Conservation (phyloP, 495 filamentous ascomycete species). For the Massariosphaeria phaeospora region DNA sequence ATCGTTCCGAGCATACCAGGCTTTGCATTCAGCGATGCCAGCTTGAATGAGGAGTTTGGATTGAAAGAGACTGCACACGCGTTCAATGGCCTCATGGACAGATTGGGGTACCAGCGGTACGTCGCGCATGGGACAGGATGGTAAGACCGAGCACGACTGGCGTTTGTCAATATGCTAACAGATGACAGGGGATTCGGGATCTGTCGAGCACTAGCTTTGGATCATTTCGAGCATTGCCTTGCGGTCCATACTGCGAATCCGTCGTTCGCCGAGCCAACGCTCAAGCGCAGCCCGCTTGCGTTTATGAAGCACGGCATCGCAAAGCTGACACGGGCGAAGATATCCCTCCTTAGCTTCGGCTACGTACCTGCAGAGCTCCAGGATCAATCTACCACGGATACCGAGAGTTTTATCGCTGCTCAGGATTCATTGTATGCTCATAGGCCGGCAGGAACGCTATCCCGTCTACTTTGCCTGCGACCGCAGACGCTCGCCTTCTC, state of each 20-base stretch:
- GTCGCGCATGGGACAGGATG: slow-evolving; percentile 39
- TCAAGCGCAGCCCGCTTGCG: slow-evolving; percentile 27
- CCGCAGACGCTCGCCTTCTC: slow-evolving; percentile 40
- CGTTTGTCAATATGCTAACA: slow-evolving; percentile 12
- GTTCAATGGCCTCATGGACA: slow-evolving; percentile 39
- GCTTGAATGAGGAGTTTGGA: slow-evolving; percentile 34
- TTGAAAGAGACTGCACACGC: slow-evolving; percentile 34
- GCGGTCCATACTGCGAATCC: slow-evolving; percentile 41
- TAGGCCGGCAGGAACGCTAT: slow-evolving; percentile 4
- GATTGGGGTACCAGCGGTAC: slow-evolving; percentile 39
- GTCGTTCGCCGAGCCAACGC: slow-evolving; percentile 30
- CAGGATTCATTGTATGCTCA: neutral
- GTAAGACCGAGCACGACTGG: slow-evolving; percentile 26
- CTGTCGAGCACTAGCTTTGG: slow-evolving; percentile 39
- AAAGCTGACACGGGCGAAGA: slow-evolving; percentile 25
- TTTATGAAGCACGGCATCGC: slow-evolving; percentile 35
- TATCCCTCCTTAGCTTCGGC: slow-evolving; percentile 35
- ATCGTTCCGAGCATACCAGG: slow-evolving; percentile 41
- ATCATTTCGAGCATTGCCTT: slow-evolving; percentile 31
- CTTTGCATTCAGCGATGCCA: slow-evolving; percentile 42
- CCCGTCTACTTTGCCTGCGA: slow-evolving; percentile 27
- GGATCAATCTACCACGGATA: neutral
- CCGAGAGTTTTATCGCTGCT: neutral
- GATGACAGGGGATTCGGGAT: slow-evolving; percentile 40
- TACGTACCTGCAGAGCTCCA: slow-evolving; percentile 30